Percentiles rank a stretch among this genome's conserved stretches.
phyloP scores from a whole-genome alignment of 371 early-diverging fungal species.

The Vairimorpha ceranae region DNA sequence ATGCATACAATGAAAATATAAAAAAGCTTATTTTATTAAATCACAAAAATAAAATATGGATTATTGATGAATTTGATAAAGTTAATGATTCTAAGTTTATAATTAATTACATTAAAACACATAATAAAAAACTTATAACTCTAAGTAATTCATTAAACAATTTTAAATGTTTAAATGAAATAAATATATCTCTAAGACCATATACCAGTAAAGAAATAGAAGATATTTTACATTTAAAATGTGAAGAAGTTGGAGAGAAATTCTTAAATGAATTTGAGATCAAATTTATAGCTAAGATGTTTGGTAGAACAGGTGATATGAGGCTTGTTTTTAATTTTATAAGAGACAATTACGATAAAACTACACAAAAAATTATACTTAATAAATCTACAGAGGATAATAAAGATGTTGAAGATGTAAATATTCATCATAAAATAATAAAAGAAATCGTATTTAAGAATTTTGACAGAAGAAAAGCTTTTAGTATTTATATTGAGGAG shows the following conservation, averaged over 20 bases:
- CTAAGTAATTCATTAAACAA: conserved; percentile 47
- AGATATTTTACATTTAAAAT: conserved; percentile 41
- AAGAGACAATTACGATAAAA: not conserved
- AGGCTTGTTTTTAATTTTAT: conserved; percentile 40
- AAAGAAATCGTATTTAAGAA: not conserved
- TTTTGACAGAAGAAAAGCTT: conserved; percentile 9
- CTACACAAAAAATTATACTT: not conserved
- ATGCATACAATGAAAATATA: conserved; percentile 33
- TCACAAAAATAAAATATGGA: conserved; percentile 9
- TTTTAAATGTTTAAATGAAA: not conserved
- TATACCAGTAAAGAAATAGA: conserved; percentile 47
- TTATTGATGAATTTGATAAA: conserved; percentile 61
- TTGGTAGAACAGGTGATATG: conserved; percentile 41
- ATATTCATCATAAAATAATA: conserved; percentile 38
- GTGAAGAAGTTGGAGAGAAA: conserved; percentile 5
- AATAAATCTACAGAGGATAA: not conserved
- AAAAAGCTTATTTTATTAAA: conserved; percentile 10
- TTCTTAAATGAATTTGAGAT: conserved; percentile 3
- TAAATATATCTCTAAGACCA: conserved; percentile 9
- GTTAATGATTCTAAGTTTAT: conserved; percentile 6
- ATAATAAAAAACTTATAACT: conserved; percentile 48
- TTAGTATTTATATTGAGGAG: conserved; percentile 11
- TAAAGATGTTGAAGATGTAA: not conserved
- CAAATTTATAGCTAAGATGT: conserved; percentile 32
- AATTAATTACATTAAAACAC: conserved; percentile 12